Evolutionary conservation across 371 early-diverging fungal species (phyloP).

Genomic region (Dinochytrium kinnereticum): DNA sequence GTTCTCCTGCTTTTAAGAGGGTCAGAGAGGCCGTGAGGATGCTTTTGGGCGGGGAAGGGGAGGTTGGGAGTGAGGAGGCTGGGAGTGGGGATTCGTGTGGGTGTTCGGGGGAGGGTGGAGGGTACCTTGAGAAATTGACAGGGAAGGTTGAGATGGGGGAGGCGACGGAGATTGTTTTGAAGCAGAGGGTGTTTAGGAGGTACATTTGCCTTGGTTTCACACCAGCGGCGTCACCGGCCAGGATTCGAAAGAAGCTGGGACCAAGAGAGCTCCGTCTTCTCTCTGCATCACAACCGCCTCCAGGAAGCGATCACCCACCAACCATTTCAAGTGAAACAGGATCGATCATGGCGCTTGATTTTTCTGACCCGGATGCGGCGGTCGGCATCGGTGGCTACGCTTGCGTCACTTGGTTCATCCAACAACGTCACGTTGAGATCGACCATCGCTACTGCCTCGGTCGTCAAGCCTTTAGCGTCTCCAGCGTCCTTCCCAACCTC

Average conservation of each 20-base stretch:
- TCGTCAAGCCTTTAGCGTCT: not conserved
- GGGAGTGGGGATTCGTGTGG: not conserved
- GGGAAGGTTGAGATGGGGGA: not conserved
- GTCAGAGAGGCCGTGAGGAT: not conserved
- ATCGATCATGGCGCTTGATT: not conserved
- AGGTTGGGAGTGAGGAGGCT: too few relatives aligned
- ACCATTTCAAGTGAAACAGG: not conserved
- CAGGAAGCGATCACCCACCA: too few relatives aligned
- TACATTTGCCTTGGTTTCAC: slow-evolving; percentile 12
- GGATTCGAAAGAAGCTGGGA: slow-evolving; percentile 11
- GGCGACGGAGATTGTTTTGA: not conserved
- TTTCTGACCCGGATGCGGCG: not conserved
- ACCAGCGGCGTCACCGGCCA: not conserved
- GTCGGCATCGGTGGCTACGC: slow-evolving; percentile 10
- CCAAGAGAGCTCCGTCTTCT: not conserved
- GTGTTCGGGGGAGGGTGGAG: not conserved
- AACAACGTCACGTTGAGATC: slow-evolving; percentile 12
- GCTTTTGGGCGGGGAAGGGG: not conserved
- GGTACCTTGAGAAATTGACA: not conserved
- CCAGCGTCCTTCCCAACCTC: slow-evolving; percentile 3
- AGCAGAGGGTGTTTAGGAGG: not conserved
- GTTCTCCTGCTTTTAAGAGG: not conserved
- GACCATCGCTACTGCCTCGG: slow-evolving; percentile 12
- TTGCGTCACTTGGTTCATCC: slow-evolving; percentile 11
- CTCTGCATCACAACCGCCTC: not conserved